Percentiles rank a stretch among this genome's conserved stretches.
Evolutionary conservation across 257 asterid species (phyloP).

Genomic region (Oldenlandia corymbosa): DNA sequence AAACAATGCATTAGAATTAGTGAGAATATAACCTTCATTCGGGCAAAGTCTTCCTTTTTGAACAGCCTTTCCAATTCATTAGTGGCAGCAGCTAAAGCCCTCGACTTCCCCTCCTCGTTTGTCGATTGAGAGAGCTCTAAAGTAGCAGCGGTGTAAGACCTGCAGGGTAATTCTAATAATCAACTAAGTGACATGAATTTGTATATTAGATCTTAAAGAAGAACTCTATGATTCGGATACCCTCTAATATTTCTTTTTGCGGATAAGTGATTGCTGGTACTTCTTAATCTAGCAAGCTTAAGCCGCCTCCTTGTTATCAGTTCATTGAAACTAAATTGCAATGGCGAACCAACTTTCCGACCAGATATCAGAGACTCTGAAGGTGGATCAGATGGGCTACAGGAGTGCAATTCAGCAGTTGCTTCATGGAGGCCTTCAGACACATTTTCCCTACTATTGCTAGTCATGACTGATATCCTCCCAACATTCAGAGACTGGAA

Average conservation of each 20-base stretch:
- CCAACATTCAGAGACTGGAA: conserved; percentile 34
- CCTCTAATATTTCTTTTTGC: conserved; percentile 41
- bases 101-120: conserved; percentile 70
- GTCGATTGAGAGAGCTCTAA: conserved; percentile 58
- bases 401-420: conserved; percentile 32
- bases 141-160: conserved; percentile 77
- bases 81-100: conserved; percentile 85
- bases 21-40: conserved; percentile 62
- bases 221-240: conserved; percentile 28
- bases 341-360: conserved; percentile 47
- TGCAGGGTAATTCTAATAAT: conserved; percentile 21
- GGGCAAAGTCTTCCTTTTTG: conserved; percentile 76
- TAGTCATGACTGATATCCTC: conserved; percentile 30
- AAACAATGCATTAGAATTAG: conserved; percentile 8
- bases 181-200: conserved; percentile 15
- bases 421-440: conserved; percentile 30
- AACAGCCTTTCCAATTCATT: conserved; percentile 84
- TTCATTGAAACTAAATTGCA: conserved; percentile 73
- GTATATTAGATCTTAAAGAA: not conserved
- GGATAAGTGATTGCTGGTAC: conserved; percentile 29
- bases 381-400: conserved; percentile 25
- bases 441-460: conserved; percentile 25
- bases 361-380: conserved; percentile 50
- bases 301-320: conserved; percentile 65
- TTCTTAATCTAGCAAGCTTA: conserved; percentile 58